A percentile compares a stretch with the other conserved stretches of the same genome.
These are phyloP conservation scores for Bipolaris gigantea DNA, from an alignment of 2,329 filamentous ascomycete genomes.

Conservation along the genomic window DNA sequence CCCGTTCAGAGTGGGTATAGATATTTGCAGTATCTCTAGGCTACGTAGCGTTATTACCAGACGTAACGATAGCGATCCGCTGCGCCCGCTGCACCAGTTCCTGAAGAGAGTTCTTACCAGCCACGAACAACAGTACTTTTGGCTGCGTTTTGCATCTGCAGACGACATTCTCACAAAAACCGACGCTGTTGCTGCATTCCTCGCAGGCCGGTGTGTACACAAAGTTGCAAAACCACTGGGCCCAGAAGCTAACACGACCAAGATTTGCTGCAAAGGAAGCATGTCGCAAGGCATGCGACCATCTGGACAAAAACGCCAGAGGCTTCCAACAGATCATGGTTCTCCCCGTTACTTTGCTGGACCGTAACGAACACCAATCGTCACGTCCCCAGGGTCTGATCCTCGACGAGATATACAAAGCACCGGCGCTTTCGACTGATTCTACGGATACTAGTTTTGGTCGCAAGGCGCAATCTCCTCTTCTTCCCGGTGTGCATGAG, in stretches of 20 bases:
- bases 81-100: conserved; percentile 21
- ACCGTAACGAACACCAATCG: conserved; percentile 15
- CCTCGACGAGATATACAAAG: conserved; percentile 18
- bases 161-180: conserved; percentile 14
- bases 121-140: conserved; percentile 39
- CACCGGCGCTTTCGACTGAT: neutral
- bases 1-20: conserved; percentile 72
- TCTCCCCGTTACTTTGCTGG: conserved; percentile 21
- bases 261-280: conserved; percentile 58
- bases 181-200: conserved; percentile 26
- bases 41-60: conserved; percentile 61
- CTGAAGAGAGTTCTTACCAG: conserved; percentile 33
- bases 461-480: neutral
- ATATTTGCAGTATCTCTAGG: conserved; percentile 72
- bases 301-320: conserved; percentile 22
- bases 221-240: neutral
- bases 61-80: conserved; percentile 2
- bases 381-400: conserved; percentile 32
- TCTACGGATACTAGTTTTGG: conserved; percentile 3
- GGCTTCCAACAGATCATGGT: conserved; percentile 48
- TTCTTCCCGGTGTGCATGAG: conserved; percentile 8
- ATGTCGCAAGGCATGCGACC: conserved; percentile 49
- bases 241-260: conserved; percentile 6
- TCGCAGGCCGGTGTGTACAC: conserved; percentile 43
- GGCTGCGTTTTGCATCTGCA: conserved; percentile 28